phyloP scores from a whole-genome alignment of 371 early-diverging fungal species.

The Caulochytrium protostelioides region DNA sequence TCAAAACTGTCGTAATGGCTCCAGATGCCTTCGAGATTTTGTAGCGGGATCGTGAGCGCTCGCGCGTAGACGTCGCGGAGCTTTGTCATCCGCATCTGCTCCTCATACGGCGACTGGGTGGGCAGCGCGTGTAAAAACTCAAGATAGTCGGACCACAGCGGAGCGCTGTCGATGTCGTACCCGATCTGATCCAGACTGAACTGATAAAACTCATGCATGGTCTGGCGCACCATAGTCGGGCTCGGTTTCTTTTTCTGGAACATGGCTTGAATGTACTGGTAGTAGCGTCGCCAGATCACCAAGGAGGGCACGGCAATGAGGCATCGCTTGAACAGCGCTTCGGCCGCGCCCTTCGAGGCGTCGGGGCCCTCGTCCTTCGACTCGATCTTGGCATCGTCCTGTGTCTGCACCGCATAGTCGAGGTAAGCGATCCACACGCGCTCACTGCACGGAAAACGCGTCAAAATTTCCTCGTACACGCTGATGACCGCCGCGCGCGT shows the following conservation, averaged over 20 bases:
- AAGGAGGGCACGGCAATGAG: conserved; percentile 57
- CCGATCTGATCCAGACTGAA: conserved; percentile 70
- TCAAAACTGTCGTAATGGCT: conserved; percentile 87
- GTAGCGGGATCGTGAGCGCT: conserved; percentile 62
- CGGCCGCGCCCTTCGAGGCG: too few species aligned
- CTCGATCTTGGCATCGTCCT: too few species aligned
- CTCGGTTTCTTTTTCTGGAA: conserved; percentile 24
- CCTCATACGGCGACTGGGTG: conserved; percentile 47
- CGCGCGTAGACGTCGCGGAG: conserved; percentile 65
- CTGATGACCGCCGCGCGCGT: too few species aligned
- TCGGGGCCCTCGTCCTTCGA: too few species aligned
- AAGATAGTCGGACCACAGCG: conserved; percentile 76
- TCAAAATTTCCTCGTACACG: too few species aligned
- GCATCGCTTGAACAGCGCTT: conserved; percentile 63
- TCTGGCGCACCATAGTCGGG: too few species aligned
- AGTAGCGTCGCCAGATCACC: conserved; percentile 70
- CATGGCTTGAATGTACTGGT: conserved; percentile 66
- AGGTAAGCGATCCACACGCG: too few species aligned
- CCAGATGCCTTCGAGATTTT: conserved; percentile 77
- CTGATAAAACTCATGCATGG: conserved; percentile 65
- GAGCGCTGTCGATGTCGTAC: conserved; percentile 66
- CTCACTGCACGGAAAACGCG: too few species aligned
- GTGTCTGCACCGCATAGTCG: too few species aligned
- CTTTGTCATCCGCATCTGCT: conserved; percentile 65
- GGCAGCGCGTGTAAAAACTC: conserved; percentile 24